A percentile compares a stretch with the other conserved stretches of the same genome.
These are phyloP conservation scores for Berkeleyomyces rouxiae DNA, from an alignment of 2,329 filamentous ascomycete genomes.

Conservation along the genomic window DNA sequence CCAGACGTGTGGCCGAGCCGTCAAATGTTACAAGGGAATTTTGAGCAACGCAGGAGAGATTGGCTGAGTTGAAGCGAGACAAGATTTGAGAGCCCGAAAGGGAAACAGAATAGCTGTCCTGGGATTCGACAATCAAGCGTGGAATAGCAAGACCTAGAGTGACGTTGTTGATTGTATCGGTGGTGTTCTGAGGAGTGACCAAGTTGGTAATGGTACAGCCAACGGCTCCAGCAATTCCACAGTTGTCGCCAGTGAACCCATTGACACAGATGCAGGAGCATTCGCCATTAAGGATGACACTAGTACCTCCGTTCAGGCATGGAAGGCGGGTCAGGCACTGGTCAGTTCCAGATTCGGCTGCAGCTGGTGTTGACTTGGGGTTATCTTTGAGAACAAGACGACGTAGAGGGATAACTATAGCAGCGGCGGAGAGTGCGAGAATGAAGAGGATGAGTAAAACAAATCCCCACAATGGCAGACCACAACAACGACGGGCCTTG, in stretches of 20 bases:
- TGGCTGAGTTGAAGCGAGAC: slow-evolving; percentile 56
- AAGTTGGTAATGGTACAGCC: slow-evolving; percentile 38
- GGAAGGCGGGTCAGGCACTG: slow-evolving; percentile 44
- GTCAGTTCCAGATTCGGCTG: slow-evolving; percentile 24
- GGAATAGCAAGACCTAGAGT: slow-evolving; percentile 71
- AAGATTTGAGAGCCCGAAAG: slow-evolving; percentile 55
- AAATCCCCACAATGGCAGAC: slow-evolving; percentile 66
- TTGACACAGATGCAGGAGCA: slow-evolving; percentile 84
- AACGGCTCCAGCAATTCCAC: slow-evolving; percentile 28
- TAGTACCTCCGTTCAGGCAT: slow-evolving; percentile 70
- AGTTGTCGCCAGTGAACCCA: slow-evolving; percentile 54
- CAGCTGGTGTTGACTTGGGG: slow-evolving; percentile 19
- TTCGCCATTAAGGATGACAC: slow-evolving; percentile 45
- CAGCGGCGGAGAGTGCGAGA: slow-evolving; percentile 49
- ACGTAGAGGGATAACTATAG: slow-evolving; percentile 61
- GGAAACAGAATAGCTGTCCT: slow-evolving; percentile 56
- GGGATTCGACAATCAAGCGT: slow-evolving; percentile 48
- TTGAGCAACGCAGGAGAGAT: slow-evolving; percentile 66
- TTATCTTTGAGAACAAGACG: slow-evolving; percentile 39
- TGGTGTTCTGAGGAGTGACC: slow-evolving; percentile 21
- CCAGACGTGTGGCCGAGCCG: slow-evolving; percentile 29
- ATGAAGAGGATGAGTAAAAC: slow-evolving; percentile 49
- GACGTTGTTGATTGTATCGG: slow-evolving; percentile 39
- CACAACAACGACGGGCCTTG: slow-evolving; percentile 55
- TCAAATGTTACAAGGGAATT: slow-evolving; percentile 81